These are phyloP conservation scores for Hypoxylon lienhwacheense DNA, from an alignment of 495 filamentous ascomycete species.

Conservation along the genomic window DNA sequence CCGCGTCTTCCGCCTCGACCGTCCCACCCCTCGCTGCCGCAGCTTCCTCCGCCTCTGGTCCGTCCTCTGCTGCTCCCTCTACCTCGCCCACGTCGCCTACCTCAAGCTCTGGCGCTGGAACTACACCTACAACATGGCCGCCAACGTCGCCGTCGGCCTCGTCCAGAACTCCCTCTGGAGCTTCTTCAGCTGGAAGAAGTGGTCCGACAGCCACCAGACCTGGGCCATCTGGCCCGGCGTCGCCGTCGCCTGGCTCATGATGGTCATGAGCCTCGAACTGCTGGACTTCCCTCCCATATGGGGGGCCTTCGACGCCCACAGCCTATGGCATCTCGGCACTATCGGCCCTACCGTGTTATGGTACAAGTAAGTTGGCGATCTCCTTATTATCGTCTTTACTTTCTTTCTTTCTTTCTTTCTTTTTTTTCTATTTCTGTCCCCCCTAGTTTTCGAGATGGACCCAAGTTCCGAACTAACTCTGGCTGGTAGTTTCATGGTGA, in stretches of 20 bases:
- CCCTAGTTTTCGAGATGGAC: too few relatives aligned
- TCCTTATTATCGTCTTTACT: too few relatives aligned
- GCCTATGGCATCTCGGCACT: constrained; percentile 92
- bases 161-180: constrained; percentile 85
- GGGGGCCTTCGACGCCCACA: constrained; percentile 89
- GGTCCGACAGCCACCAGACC: constrained; percentile 63
- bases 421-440: too few relatives aligned
- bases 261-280: constrained; percentile 94
- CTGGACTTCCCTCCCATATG: constrained; percentile 88
- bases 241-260: constrained; percentile 87
- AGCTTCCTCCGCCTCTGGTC: constrained; percentile 74
- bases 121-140: constrained; percentile 96
- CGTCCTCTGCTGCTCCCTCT: constrained; percentile 66
- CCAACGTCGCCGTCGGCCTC: constrained; percentile 81
- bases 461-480: constrained; percentile 6
- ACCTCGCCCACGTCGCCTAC: constrained; percentile 77
- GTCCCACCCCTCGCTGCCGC: constrained; percentile 56
- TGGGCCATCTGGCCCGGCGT: constrained; percentile 93
- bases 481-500: constrained; percentile 68
- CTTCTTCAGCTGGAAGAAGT: constrained; percentile 75
- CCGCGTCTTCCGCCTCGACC: constrained; percentile 79
- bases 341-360: constrained; percentile 87
- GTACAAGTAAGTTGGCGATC: constrained; percentile 78
- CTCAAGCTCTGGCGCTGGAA: constrained; percentile 86
- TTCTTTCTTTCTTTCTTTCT: too few relatives aligned